Conservation (phyloP, 345 rosid genomes). For the Firmiana major region DNA sequence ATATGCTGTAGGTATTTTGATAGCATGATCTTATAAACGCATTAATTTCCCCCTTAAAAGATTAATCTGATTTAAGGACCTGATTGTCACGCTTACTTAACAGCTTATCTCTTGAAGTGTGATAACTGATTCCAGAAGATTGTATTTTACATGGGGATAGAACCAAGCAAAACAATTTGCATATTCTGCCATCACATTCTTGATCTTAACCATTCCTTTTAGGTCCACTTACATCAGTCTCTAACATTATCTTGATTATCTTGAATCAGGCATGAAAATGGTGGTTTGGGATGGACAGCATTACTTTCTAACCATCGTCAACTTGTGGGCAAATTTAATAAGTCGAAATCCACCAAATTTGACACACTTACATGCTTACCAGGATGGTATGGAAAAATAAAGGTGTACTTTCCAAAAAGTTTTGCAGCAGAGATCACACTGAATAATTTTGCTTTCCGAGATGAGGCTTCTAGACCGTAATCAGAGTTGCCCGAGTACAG, state of each 20-base stretch:
- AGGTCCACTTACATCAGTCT: neutral
- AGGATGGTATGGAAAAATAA: neutral
- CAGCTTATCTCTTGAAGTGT: neutral
- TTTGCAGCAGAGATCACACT: neutral
- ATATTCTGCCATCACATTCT: neutral
- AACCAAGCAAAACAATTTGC: neutral
- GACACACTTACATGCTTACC: conserved; percentile 25
- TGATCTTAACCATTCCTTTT: neutral
- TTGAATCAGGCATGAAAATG: conserved; percentile 50
- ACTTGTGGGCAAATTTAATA: conserved; percentile 80
- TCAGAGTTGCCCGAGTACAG: neutral
- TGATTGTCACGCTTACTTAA: neutral
- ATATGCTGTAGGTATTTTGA: neutral
- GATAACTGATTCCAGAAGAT: neutral
- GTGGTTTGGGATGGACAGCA: conserved; percentile 59
- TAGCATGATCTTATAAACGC: neutral
- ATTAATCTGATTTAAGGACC: neutral
- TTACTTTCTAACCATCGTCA: conserved; percentile 61
- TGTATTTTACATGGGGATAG: neutral
- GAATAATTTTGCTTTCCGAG: neutral
- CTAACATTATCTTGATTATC: conserved; percentile 16
- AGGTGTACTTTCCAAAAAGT: neutral
- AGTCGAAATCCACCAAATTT: conserved; percentile 54
- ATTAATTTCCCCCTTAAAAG: neutral
- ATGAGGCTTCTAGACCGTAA: conserved; percentile 9